Conservation (phyloP, 495 filamentous ascomycete species). For the Penicillium subrubescens region DNA sequence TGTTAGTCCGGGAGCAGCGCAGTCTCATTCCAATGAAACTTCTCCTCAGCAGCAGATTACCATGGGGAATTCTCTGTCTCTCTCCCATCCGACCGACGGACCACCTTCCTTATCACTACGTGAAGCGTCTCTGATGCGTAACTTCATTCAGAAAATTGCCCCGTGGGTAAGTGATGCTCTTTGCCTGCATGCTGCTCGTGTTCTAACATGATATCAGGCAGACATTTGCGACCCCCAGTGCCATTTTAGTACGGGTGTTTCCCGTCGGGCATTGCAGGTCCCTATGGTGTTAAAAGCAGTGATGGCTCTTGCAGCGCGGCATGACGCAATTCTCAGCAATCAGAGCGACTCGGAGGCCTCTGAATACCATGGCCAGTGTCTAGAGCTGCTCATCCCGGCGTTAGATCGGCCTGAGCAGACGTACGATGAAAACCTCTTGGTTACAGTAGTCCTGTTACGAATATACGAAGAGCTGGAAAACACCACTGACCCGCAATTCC, state of each 20-base stretch:
- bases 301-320: constrained; percentile 36
- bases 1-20: not conserved
- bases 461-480: constrained; percentile 44
- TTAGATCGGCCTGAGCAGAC: constrained; percentile 32
- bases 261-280: constrained; percentile 34
- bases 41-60: not conserved
- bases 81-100: constrained; percentile 1
- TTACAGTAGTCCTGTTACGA: constrained; percentile 41
- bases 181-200: not conserved
- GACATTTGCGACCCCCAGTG: constrained; percentile 42
- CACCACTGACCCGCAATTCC: constrained; percentile 36
- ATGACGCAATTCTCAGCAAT: constrained; percentile 36
- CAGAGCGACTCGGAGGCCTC: constrained; percentile 41
- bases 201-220: constrained; percentile 24
- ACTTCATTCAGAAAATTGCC: constrained; percentile 39
- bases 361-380: constrained; percentile 40
- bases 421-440: constrained; percentile 38
- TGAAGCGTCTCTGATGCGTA: constrained; percentile 38
- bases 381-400: constrained; percentile 36
- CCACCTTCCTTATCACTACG: constrained; percentile 24
- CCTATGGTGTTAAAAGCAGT: constrained; percentile 42
- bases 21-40: not conserved
- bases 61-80: not conserved
- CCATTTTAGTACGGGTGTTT: constrained; percentile 40
- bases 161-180: constrained; percentile 31